Evolutionary conservation across 192 early-diverging fungal species (phyloP), one percentile per base, ranked within the genome.

Genomic region (Podila epicladia): DNA sequence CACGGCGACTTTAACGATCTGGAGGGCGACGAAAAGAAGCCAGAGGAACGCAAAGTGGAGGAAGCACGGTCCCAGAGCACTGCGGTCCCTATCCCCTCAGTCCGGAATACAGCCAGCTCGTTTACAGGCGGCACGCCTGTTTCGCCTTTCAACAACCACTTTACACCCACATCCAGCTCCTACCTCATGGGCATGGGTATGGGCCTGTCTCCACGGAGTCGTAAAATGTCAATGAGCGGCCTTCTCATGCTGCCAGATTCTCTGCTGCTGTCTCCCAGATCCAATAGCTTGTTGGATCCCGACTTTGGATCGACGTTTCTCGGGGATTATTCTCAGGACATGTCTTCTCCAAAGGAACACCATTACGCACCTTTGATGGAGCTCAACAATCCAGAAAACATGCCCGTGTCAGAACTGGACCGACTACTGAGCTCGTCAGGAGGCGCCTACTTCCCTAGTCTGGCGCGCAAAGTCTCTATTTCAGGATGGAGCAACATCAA

Each of bases 361-460:
- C 51, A 80, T 5, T 80, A 80, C 38, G 67, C 55, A 2, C 77
- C 77, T 11, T 55, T 90, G 72, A 85, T 89, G 74, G 89, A 91
- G 35, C 85, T 91, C 29, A 87, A 89, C 74, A 87, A 91, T 32
- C 86, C 88, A 37, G 89, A 89, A 72, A 84, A 85, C 0, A 91
- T 91, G 89, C 89, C 89, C 11, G 82, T 91, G 3, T 87, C 85
- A 32, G 89, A 91, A 73, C 73, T 91, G 32, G 89, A 91, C 69
- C 85, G 83, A 53, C 82, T 91, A 29, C 83, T 87, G 83, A 83
- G 85, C 15, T 71, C 82, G 1, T 75, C 84, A 22, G 77, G 71
- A 31, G 77, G 77, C 20, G 49, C 71, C 3, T 80, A 72, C 37
- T 80, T 73, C 62, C 77, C 77, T 8, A 80, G 71, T 32, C 58